Conservation (phyloP, 306 rosid genomes). For the Sophora flavescens region DNA sequence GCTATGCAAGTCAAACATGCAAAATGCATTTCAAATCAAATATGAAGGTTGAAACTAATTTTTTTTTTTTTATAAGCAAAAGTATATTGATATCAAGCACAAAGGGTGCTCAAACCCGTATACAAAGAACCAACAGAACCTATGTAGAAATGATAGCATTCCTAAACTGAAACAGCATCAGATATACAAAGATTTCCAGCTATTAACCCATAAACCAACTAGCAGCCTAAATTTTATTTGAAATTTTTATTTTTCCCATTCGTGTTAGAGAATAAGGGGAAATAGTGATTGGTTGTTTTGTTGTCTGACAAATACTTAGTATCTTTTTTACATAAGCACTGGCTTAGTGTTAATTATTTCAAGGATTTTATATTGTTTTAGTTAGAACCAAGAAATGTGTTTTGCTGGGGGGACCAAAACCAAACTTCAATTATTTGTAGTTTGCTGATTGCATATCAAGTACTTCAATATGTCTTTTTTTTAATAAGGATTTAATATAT, state of each 20-base stretch:
- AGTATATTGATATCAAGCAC: no score
- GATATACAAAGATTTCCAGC: no score
- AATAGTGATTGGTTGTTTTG: neutral
- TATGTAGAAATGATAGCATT: no score
- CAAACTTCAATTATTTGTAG: constrained; percentile 7
- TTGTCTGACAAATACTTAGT: neutral
- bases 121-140: no score
- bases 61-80: no score
- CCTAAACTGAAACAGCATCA: no score
- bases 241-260: neutral
- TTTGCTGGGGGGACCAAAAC: constrained; percentile 34
- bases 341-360: neutral
- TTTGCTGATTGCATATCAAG: constrained; percentile 10
- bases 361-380: neutral
- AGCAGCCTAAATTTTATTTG: no score
- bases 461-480: neutral
- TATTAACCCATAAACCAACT: no score
- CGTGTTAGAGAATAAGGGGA: neutral
- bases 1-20: neutral
- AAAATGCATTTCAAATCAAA: neutral
- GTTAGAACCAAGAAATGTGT: constrained; percentile 12
- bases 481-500: neutral
- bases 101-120: no score
- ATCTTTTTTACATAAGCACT: constrained; percentile 3
- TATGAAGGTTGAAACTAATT: neutral